Percentiles rank a stretch among this genome's conserved stretches.
phyloP scores from a whole-genome alignment of 164 flowering plant genomes.

The Vitis cinerea region DNA sequence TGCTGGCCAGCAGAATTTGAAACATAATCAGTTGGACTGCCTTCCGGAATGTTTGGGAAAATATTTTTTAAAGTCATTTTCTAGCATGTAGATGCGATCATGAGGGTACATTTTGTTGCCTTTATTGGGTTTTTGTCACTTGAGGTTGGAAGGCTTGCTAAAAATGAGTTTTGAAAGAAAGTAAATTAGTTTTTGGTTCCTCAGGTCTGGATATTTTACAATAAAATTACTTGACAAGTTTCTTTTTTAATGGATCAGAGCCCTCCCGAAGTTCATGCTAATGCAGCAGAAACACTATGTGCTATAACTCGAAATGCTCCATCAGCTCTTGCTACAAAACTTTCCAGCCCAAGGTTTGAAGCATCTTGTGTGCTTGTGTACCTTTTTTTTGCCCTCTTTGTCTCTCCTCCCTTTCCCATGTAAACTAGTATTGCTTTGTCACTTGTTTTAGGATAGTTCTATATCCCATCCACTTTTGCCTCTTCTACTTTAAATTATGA shows the following conservation, averaged over 20 bases:
- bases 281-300: constrained; percentile 91
- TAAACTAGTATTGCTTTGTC: not conserved
- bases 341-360: constrained; percentile 81
- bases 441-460: not conserved
- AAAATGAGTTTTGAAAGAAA: not conserved
- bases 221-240: constrained; percentile 2
- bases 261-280: constrained; percentile 92
- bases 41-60: not conserved
- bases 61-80: not conserved
- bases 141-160: not conserved
- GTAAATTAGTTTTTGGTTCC: not conserved
- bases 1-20: not conserved
- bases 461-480: no score
- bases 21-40: not conserved
- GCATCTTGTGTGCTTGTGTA: not conserved
- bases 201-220: not conserved
- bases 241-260: constrained; percentile 40
- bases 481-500: no score
- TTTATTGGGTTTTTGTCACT: not conserved
- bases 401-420: not conserved
- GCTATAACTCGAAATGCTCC: constrained; percentile 79
- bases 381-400: not conserved
- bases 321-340: constrained; percentile 75
- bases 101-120: not conserved
- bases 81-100: not conserved